Percentiles rank a stretch among this genome's conserved stretches.
phyloP scores from a whole-genome alignment of 2,329 filamentous ascomycete genomes.

The Xylariaceae sp. region DNA sequence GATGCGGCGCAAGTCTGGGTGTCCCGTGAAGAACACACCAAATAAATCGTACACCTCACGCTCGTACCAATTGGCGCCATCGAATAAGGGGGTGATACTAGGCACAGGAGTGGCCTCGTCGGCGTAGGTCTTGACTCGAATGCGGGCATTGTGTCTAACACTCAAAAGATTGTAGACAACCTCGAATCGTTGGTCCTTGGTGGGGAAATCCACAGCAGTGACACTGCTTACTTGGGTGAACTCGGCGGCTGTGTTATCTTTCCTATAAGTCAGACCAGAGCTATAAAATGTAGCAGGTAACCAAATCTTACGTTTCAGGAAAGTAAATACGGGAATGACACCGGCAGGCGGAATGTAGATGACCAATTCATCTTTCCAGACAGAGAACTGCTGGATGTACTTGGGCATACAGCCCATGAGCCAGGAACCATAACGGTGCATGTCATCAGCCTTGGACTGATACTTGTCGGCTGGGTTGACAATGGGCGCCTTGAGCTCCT shows the following conservation, averaged over 20 bases:
- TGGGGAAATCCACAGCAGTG: slow-evolving; percentile 93
- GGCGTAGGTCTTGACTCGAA: slow-evolving; percentile 97
- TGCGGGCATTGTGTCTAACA: slow-evolving; percentile 92
- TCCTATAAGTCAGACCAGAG: slow-evolving; percentile 8
- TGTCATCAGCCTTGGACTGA: slow-evolving; percentile 75
- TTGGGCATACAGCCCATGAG: slow-evolving; percentile 95
- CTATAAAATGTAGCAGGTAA: slow-evolving; percentile 8
- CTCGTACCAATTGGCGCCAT: slow-evolving; percentile 98
- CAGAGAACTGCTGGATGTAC: slow-evolving; percentile 98
- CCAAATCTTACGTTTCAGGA: slow-evolving; percentile 67
- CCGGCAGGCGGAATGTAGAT: slow-evolving; percentile 88
- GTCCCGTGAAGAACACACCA: slow-evolving; percentile 91
- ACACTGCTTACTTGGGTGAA: slow-evolving; percentile 92
- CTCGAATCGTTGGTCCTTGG: slow-evolving; percentile 92
- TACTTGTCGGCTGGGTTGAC: slow-evolving; percentile 94
- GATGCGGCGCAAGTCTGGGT: slow-evolving; percentile 93
- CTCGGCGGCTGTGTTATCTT: slow-evolving; percentile 93
- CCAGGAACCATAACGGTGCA: slow-evolving; percentile 95
- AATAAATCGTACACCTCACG: slow-evolving; percentile 97
- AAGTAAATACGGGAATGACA: slow-evolving; percentile 86
- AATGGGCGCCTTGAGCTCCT: slow-evolving; percentile 69
- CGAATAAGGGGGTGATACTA: slow-evolving; percentile 78
- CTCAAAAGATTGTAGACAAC: slow-evolving; percentile 96
- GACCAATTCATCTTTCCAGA: slow-evolving; percentile 98
- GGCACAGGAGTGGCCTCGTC: slow-evolving; percentile 94